Base-by-base conservation (phyloP, 495 filamentous ascomycete genomes). In the Hyaloscypha variabilis region DNA sequence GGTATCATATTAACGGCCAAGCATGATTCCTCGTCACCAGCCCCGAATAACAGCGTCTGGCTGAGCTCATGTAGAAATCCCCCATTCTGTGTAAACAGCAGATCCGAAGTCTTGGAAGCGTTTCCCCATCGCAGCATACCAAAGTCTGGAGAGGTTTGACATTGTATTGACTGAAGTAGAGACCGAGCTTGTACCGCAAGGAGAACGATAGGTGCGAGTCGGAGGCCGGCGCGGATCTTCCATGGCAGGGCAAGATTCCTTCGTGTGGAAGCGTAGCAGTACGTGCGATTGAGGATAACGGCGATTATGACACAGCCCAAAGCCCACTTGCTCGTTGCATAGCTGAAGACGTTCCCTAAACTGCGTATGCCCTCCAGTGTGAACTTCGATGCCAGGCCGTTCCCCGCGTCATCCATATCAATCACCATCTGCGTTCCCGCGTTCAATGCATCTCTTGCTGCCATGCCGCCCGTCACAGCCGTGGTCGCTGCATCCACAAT, bases 311-410 rank as follows among this genome's bases (percentile, higher is more conserved):
- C 85, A 73, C 93, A 97, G 58, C 85, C 84, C 57, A 99, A 77
- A 5, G 95, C 94, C 96, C 96, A 99, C 66, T 91, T 91, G 74
- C 93, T 96, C 0, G 93, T 97, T 49, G 94, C 79, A 74, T 97
- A 99, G 52, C 87, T 89, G 73, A 98, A 96, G 31, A 99, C 85
- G 39, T 92, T 92, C 10, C 92, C 90, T n/a, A 97, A 76, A 19
- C 89, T 80, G 63, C 75, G 76, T 8, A 79, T 76, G 6, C 83
- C 76, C 60, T 85, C 83, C 71, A 82, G 69, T 10, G 82, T 81
- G 66, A 85, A 80, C 49, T 77, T 75, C 24, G 81, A 79, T 53
- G 77, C 71, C 46, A 81, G 66, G 24, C 77, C 74, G 23, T 29
- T 59, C 30, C 57, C 55, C 13, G 57, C 53, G 8, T 67, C 61